Conservation (phyloP, 2,329 filamentous ascomycete species). For the Fusarium buxicola region DNA sequence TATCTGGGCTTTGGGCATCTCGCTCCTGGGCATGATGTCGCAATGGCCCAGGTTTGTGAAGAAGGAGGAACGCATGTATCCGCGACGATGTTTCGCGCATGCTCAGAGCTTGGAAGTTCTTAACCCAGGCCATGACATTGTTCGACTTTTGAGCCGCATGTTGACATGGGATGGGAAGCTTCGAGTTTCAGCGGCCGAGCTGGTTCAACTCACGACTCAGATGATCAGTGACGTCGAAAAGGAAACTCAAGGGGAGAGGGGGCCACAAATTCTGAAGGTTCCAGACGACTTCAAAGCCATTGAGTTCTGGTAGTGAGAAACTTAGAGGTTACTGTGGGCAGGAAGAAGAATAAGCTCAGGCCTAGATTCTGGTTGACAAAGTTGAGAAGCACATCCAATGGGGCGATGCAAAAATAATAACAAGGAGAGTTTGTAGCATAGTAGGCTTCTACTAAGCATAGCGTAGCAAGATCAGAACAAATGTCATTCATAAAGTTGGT, state of each 20-base stretch:
- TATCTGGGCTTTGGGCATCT: conserved; percentile 51
- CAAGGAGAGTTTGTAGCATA: too few relatives aligned
- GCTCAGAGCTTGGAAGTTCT: conserved; percentile 33
- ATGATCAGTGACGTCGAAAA: conserved; percentile 12
- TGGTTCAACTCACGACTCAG: conserved; percentile 21
- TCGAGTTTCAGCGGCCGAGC: conserved; percentile 38
- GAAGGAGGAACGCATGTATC: conserved; percentile 39
- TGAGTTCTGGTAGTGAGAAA: conserved; percentile 46
- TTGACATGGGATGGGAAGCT: conserved; percentile 32
- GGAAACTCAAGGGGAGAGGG: neutral
- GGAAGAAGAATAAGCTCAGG: too few relatives aligned
- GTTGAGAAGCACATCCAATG: neutral
- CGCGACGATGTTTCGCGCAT: conserved; percentile 41
- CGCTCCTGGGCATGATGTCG: conserved; percentile 47
- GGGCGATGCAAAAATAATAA: too few relatives aligned
- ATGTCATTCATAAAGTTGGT: too few relatives aligned
- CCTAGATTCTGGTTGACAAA: too few relatives aligned
- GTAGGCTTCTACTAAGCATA: too few relatives aligned
- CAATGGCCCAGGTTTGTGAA: conserved; percentile 43
- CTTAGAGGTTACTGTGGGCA: neutral
- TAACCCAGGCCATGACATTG: conserved; percentile 43
- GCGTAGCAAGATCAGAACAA: too few relatives aligned
- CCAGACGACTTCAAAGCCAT: conserved; percentile 44
- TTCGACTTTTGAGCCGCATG: conserved; percentile 38
- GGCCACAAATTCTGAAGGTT: conserved; percentile 30